phyloP scores from a whole-genome alignment of 768 basidiomycete species.

The Lactarius pseudohatsudake region DNA sequence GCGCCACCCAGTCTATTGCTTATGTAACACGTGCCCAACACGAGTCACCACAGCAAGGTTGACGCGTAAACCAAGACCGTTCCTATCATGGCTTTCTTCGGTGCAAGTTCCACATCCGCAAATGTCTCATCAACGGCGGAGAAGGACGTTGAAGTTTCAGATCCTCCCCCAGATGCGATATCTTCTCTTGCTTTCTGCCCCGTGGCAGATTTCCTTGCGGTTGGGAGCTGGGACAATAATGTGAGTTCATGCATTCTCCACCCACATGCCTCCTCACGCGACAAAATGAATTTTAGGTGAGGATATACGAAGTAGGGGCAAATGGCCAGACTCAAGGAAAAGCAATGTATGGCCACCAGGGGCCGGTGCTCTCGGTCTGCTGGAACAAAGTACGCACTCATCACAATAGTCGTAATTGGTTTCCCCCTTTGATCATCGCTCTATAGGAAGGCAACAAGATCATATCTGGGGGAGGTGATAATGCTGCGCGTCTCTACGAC shows the following conservation, averaged over 20 bases:
- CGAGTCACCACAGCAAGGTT: not conserved
- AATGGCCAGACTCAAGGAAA: constrained; percentile 82
- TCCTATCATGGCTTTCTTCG: constrained; percentile 47
- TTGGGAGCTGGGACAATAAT: constrained; percentile 93
- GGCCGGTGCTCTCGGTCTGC: constrained; percentile 81
- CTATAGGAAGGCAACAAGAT: constrained; percentile 84
- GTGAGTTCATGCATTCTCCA: constrained; percentile 40
- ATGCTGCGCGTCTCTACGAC: constrained; percentile 93
- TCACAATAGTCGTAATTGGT: not conserved
- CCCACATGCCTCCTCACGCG: constrained; percentile 12
- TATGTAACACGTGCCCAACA: constrained; percentile 31
- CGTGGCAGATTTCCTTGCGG: constrained; percentile 85
- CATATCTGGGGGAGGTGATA: constrained; percentile 92
- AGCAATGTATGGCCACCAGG: constrained; percentile 89
- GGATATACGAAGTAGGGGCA: constrained; percentile 86
- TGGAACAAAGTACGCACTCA: constrained; percentile 78
- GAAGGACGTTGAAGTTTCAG: constrained; percentile 78
- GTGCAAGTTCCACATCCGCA: constrained; percentile 35
- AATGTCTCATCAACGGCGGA: constrained; percentile 46
- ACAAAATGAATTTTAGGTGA: constrained; percentile 52
- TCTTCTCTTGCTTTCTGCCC: constrained; percentile 83
- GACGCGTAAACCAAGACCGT: not conserved
- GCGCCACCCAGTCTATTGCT: not conserved
- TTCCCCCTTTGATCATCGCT: constrained; percentile 19
- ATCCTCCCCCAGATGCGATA: constrained; percentile 85